These are phyloP conservation scores for Calonectria ilicicola DNA, from an alignment of 2,329 filamentous ascomycete species.

Conservation along the genomic window DNA sequence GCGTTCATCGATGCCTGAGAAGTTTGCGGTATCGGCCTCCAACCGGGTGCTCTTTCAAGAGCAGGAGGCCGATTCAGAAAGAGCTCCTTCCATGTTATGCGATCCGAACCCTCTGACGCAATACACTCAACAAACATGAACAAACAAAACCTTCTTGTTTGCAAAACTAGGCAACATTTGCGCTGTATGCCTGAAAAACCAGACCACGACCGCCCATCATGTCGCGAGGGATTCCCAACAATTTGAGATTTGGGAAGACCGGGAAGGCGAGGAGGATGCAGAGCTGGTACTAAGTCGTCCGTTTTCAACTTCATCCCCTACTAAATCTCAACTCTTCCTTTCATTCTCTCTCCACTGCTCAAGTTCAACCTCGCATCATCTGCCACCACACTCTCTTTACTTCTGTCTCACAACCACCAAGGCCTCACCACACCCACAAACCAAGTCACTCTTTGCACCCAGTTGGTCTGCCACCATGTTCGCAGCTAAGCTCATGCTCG, in stretches of 20 bases:
- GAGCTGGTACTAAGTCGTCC: background rate
- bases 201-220: background rate
- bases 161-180: background rate
- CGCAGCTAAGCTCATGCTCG: conserved; percentile 34
- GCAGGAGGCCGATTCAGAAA: background rate
- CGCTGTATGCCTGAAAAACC: background rate
- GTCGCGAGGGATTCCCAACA: background rate
- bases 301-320: background rate
- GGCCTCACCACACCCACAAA: background rate
- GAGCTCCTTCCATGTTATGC: background rate
- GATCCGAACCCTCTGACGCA: background rate
- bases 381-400: background rate
- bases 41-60: background rate
- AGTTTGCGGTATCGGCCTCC: background rate
- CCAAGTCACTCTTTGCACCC: background rate
- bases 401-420: background rate
- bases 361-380: background rate
- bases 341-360: background rate
- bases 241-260: background rate
- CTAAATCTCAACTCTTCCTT: background rate
- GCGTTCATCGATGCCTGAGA: background rate
- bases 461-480: conserved; percentile 35
- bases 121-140: background rate
- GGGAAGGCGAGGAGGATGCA: background rate
- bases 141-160: background rate